Evolutionary conservation across 495 filamentous ascomycete species (phyloP), one percentile per base, ranked within the genome.

Genomic region (Podospora fimiseda): DNA sequence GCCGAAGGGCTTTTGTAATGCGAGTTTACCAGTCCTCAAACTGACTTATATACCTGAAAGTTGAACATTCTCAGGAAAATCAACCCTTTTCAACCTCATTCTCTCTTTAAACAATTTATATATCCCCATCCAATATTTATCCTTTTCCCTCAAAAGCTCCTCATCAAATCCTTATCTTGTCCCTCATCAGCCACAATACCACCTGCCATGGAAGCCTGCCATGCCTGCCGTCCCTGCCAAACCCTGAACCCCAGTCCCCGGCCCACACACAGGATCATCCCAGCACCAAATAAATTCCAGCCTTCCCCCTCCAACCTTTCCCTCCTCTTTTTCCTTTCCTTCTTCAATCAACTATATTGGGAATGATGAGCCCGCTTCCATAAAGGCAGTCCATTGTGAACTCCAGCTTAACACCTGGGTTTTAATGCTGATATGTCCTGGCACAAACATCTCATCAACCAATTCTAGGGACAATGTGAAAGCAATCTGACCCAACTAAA

Each of bases 301-400:
- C 51, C 14, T 23, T 43, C 33, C 37, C 40, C 0, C 41, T 46
- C 18, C 48, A 54, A 53, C 36, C 51, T 57, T 48, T 16, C 50
- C 13, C 6, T 50, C 51, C 14, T 65, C 55, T 43, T 50, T 50
- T 52, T 53, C 43, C 23, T 60, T 54, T 68, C 62, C 51, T 61
- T 70, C 65, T 60, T 59, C 71, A 74, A 61, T 74, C 76, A 81
- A 81, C 78, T 80, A 81, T 62, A 79, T 71, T 74, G 72, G 74
- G 71, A 50, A 60, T 77, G 77, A 80, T 73, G 79, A 80, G 76
- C 67, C 63, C 65, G 71, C 69, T 73, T 69, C 63, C 60, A 61
- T n/a, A 59, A 63, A 53, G 48, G 52, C 66, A 68, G 42, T n/a
- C n/a, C n/a, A n/a, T n/a, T n/a, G n/a, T n/a, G n/a, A n/a, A n/a